Evolutionary conservation across 2,329 filamentous ascomycete genomes (phyloP), one percentile per base, ranked within the genome.

Genomic region (Eutypella sp.): DNA sequence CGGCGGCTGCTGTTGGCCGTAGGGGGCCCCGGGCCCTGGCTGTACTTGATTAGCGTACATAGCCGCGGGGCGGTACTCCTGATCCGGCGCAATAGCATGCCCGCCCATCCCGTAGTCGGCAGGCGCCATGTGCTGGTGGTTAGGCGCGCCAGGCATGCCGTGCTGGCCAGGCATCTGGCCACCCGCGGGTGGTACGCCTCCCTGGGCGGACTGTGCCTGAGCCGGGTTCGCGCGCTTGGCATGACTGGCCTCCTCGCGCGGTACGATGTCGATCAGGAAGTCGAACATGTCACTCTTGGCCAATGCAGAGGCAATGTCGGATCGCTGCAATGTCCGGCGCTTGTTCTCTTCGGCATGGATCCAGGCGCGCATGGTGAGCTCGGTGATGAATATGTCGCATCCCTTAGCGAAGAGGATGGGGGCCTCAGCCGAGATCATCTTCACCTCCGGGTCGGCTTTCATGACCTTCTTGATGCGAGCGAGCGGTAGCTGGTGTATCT

Each of bases 401-500:
- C 92, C 93, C 69, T 99, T 99, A 42, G 93, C 93, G 61, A 99
- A 99, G 13, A 99, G 76, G 57, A 99, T 99, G 1, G 93, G 93
- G 2, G 93, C 93, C 70, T 99, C 93, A 8, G 93, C 93, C 4
- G 91, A 97, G 52, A 99, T 99, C 93, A 99, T 99, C 75, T 99
- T 99, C 40, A 99, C 93, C 61, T 99, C 93, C 0, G 93, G 93
- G 57, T 99, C 93, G 1, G 93, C 93, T 72, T 99, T 99, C 93
- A 99, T 99, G 55, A 99, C 93, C 69, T 99, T 99, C 76, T 99
- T 99, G 73, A 99, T 99, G 45, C 93, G 86, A n/a, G 93, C 93
- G 34, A 99, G 78, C 2, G 93, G 93, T 33, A 99, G 78, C 67
- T 97, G 93, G 67, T 99, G 93, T 46, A 97, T 81, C 71, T 99